Base-by-base conservation (phyloP, 2,329 filamentous ascomycete genomes). In the Nemania serpens region DNA sequence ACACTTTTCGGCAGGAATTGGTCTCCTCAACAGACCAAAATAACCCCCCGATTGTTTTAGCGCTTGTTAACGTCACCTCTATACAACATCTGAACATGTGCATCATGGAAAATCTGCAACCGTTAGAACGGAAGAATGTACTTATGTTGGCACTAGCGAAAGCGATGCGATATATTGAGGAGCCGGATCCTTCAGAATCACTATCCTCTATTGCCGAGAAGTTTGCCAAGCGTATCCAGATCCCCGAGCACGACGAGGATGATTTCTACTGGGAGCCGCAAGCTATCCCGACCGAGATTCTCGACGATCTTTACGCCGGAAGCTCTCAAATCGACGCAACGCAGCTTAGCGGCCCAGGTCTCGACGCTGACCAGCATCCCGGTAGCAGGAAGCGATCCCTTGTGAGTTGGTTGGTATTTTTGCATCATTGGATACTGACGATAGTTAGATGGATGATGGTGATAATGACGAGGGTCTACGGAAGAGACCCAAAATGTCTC, bases 71-170 rank as follows among this genome's bases (percentile, higher is more conserved):
- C 5, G 79, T 77, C 2, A 78, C 81, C 63, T 82, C 83, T 1
- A 78, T 86, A 39, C 84, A 87, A 69, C 84, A 87, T 60, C 77
- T 86, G 43, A 79, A 81, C 58, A 72, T 81, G 50, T 75, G 79
- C 15, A 73, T 85, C 25, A 74, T 76, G 1, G 71, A 75, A 1
- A 66, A 71, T 4, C 63, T 78, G 52, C 72, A 76, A n/a, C 63
- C 70, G 0, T 57, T 84, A 5, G 82, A 85, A 64, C 77, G 79
- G 15, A 82, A 80, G 59, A 82, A 79, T 53, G 75, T 77, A 2
- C 72, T 81, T 1, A 66, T 81, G 25, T 65, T 73, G 18, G 70
- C 71, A 41, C 59, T 75, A 18, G 70, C 68, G 9, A 72, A 71
- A 47, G 71, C 72, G 33, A 73, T 71, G 67, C 66, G 62, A 25